Base-by-base conservation (phyloP, 1,139 yeast species). In the Suhomyces choctaworum region DNA sequence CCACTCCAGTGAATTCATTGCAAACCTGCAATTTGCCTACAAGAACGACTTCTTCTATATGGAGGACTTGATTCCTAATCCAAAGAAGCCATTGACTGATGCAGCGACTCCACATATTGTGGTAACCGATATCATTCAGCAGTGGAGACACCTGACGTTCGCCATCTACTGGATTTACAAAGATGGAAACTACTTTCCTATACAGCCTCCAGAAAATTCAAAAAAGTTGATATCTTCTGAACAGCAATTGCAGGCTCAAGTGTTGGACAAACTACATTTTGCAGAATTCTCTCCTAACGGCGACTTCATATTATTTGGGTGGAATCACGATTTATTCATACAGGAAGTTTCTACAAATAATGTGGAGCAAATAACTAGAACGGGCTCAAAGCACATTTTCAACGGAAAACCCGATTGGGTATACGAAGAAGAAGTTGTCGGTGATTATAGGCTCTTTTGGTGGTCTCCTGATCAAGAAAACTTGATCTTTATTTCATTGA, bases 321-420 rank as follows among this genome's bases (percentile, higher is more conserved):
- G 64, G 42, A 67, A 78, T 8, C 78, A 82, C 48, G 79, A 89
- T 51, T 54, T 92, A 5, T 87, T 66, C 48, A 37, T 85, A 11
- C 68, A 74, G 36, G 52, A 68, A 24, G 48, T 73, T 0, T 36
- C 41, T 1, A 42, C 56, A 3, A 48, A 47, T 8, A 40, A 48
- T 8, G 48, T 64, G 4, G 49, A 42, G 0, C 73, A 67, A 49
- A 61, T 92, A 9, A 88, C 97, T 0, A 40, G 51, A 2, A 89
- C 80, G 50, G 97, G 97, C 0, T 74, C 83, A 4, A 58, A 58
- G 1, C 62, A 73, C 29, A 66, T 87, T n/a, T 77, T 80, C 49
- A 88, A 92, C 53, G 99, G 96, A 0, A 82, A 79, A 43, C 84
- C 97, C 0, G 98, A 92, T 52, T 92, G 98, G 98, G 87, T 92